Percentiles rank a stretch among this genome's conserved stretches.
Conservation (phyloP, 2,329 filamentous ascomycete genomes). For the Teratosphaeria destructans region DNA sequence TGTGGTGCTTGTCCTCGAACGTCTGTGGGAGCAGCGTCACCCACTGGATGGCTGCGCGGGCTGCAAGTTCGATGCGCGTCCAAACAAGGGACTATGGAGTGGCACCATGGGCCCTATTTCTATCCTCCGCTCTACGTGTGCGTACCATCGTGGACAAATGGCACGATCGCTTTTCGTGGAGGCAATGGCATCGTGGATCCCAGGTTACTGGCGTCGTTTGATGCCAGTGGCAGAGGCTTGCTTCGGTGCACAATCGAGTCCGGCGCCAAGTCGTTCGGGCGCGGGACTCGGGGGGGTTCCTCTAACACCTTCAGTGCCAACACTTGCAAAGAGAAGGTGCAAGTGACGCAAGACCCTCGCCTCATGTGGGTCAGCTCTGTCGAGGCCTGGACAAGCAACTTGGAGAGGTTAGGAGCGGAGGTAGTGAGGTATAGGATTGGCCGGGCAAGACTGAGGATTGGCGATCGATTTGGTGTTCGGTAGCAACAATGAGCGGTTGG, state of each 20-base stretch:
- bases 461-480: no score
- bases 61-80: background rate
- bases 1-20: background rate
- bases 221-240: background rate
- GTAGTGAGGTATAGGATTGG: background rate
- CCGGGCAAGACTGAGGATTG: no score
- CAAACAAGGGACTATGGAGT: background rate
- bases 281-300: background rate
- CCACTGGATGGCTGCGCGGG: no score
- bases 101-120: background rate
- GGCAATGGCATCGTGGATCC: background rate
- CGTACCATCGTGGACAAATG: background rate
- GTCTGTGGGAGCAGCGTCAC: no score
- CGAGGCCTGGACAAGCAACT: background rate
- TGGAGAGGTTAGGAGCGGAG: background rate
- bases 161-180: background rate
- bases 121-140: background rate
- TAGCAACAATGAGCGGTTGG: no score
- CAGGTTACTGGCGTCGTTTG: background rate
- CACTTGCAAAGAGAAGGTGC: background rate
- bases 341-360: background rate
- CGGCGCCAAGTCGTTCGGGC: background rate
- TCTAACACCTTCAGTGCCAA: background rate
- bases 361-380: background rate
- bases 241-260: background rate